Evolutionary conservation across 495 filamentous ascomycete genomes (phyloP).

Genomic region (Annulohypoxylon nitens): DNA sequence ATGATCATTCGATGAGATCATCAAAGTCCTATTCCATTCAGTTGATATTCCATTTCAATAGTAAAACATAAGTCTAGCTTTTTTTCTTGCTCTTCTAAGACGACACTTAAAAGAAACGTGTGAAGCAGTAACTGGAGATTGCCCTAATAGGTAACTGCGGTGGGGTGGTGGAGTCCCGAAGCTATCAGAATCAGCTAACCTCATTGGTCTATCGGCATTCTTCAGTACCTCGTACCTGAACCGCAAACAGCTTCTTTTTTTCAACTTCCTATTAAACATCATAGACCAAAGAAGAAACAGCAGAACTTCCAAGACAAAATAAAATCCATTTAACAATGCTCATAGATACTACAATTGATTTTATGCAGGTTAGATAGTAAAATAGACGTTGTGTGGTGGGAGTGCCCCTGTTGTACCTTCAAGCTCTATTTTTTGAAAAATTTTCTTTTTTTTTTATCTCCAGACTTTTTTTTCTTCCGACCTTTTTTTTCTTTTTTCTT

Average conservation of each 20-base stretch:
- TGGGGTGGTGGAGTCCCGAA: constrained; percentile 20
- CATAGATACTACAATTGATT: neutral
- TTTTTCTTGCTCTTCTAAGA: neutral
- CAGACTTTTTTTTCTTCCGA: constrained; percentile 7
- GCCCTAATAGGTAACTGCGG: constrained; percentile 23
- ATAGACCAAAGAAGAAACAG: constrained; percentile 22
- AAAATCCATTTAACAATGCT: neutral
- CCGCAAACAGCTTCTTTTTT: constrained; percentile 35
- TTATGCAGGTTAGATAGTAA: neutral
- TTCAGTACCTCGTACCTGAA: constrained; percentile 29
- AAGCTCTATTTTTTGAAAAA: constrained; percentile 23
- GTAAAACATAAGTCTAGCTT: neutral
- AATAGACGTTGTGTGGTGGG: neutral
- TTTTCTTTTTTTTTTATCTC: constrained; percentile 34
- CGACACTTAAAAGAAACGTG: neutral
- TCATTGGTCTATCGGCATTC: constrained; percentile 27
- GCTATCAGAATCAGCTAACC: constrained; percentile 16
- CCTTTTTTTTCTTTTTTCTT: constrained; percentile 24
- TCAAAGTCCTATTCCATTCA: neutral
- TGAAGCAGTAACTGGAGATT: constrained; percentile 1
- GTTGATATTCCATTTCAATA: neutral
- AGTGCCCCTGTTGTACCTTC: constrained; percentile 19
- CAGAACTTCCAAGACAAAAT: constrained; percentile 3
- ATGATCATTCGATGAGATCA: neutral
- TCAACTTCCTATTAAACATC: constrained; percentile 17